Base-by-base conservation (phyloP, 305 asterid genomes). In the Plantago lanceolata region DNA sequence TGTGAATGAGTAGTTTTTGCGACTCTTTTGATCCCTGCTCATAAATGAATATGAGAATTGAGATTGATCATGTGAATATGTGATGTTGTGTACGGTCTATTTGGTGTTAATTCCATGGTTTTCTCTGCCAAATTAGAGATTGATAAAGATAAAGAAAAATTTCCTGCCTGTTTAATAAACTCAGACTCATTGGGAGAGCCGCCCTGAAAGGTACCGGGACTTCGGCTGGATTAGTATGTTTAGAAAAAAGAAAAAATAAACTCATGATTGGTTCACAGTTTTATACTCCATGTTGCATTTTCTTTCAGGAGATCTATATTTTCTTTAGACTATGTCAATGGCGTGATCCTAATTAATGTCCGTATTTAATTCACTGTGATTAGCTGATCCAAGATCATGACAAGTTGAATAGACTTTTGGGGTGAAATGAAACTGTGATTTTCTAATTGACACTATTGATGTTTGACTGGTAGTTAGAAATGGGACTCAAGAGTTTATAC, bases 391-490 rank as follows among this genome's bases (percentile, higher is more conserved):
- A 48, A 45, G 47, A 17, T 15, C n/a, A 47, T 63, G 33, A 50
- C 31, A 20, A 31, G 13, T 63, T 63, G 6, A 29, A n/a, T n/a
- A 2, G 24, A 1, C 59, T 33, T 63, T 19, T n/a, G 16, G n/a
- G 11, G 35, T 28, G 6, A 16, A 19, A 4, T 3, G n/a, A n/a
- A n/a, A n/a, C n/a, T 17, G 11, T 11, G 21, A 31, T n/a, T n/a
- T 8, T 4, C 24, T 7, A 6, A 8, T 48, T 20, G 4, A 44
- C 4, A 15, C 52, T 5, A 26, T n/a, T 19, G n/a, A 16, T 33
- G 17, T 48, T 48, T 48, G 21, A 61, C 18, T 61, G 44, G 48
- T 62, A 6, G 44, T 26, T 49, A 29, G 57, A 61, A 48, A 40
- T 28, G 45, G 45, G 6, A 55, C 45, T 9, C 63, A n/a, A n/a